Base-by-base conservation (phyloP, 805 yeast species). In the Starmerella apicola region DNA sequence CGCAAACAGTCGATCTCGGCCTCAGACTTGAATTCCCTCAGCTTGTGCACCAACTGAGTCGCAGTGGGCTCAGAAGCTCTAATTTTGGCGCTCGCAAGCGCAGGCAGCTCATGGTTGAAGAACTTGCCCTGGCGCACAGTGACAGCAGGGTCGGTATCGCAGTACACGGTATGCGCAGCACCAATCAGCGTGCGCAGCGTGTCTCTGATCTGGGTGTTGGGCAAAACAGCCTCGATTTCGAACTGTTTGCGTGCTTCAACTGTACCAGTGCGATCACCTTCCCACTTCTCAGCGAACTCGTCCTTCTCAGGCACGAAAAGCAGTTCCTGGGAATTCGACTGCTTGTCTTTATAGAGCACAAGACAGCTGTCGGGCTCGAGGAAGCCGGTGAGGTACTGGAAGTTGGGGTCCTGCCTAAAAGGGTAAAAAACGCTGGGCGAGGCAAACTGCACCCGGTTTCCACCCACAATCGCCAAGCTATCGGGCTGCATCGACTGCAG, bases 371-470 rank as follows among this genome's bases (percentile, higher is more conserved):
- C 78, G 3, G 96, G 95, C 55, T 86, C 96, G 45, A 81, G 70
- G 83, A 93, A 85, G 3, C 97, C 97, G 1, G 94, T 79, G 44
- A 88, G 60, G 57, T 88, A 88, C 60, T 64, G 86, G 17, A 91
- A 65, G 56, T 91, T 85, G 39, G 81, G 88, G 55, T 86, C 80
- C 61, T 91, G 99, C 55, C 88, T 93, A 56, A 91, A 91, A 28
- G 81, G 80, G 55, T 86, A 77, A 53, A 91, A 91, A 1, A 88
- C 97, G 8, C 88, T 74, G 0, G 95, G 95, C 0, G 95, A 77
- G 8, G 94, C 82, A 59, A 66, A 84, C 56, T 82, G 81, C 8
- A 79, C 65, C 28, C 70, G 66, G 52, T 71, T 71, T 1, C 96
- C 94, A 1, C 79, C 74, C 7, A 86, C 58, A 18, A 91, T 73